Evolutionary conservation across 805 yeast species (phyloP).

Genomic region (Yamadazyma takamatsuzukensis): DNA sequence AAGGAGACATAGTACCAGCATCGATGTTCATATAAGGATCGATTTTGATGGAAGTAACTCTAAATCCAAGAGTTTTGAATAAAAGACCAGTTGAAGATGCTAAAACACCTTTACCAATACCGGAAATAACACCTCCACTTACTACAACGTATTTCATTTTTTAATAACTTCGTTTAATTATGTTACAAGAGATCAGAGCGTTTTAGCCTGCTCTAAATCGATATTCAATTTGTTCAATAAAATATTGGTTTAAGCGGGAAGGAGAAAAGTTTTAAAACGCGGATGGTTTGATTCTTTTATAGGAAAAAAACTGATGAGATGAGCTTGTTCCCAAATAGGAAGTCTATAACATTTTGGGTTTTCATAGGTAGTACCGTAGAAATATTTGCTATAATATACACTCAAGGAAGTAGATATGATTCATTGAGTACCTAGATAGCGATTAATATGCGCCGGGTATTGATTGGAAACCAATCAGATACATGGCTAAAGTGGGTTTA

Average conservation of each 20-base stretch:
- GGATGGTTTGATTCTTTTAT: too few species aligned
- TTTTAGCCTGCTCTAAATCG: too few species aligned
- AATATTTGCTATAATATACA: slow-evolving; percentile 22
- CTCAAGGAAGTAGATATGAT: slow-evolving; percentile 7
- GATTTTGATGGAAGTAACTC: slow-evolving; percentile 95
- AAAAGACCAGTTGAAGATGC: slow-evolving; percentile 97
- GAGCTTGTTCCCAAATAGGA: slow-evolving; percentile 3
- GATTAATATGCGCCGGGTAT: slow-evolving; percentile 8
- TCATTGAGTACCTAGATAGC: slow-evolving; percentile 8
- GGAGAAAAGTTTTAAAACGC: slow-evolving; percentile 21
- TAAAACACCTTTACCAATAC: slow-evolving; percentile 97
- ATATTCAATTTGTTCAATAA: slow-evolving; percentile 17
- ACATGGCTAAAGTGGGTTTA: background rate
- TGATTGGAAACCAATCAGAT: slow-evolving; percentile 2
- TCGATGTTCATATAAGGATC: slow-evolving; percentile 99
- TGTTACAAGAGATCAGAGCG: too few species aligned
- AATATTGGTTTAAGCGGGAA: slow-evolving; percentile 43
- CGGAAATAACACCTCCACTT: slow-evolving; percentile 98
- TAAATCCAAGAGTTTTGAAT: slow-evolving; percentile 87
- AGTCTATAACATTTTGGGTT: slow-evolving; percentile 1
- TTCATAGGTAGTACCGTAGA: background rate
- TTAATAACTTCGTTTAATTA: too few species aligned
- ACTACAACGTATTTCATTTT: slow-evolving; percentile 98
- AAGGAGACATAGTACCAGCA: slow-evolving; percentile 99
- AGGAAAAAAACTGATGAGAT: slow-evolving; percentile 9